phyloP scores from a whole-genome alignment of 1,139 yeast species.

The Blastobotrys serpentis region DNA sequence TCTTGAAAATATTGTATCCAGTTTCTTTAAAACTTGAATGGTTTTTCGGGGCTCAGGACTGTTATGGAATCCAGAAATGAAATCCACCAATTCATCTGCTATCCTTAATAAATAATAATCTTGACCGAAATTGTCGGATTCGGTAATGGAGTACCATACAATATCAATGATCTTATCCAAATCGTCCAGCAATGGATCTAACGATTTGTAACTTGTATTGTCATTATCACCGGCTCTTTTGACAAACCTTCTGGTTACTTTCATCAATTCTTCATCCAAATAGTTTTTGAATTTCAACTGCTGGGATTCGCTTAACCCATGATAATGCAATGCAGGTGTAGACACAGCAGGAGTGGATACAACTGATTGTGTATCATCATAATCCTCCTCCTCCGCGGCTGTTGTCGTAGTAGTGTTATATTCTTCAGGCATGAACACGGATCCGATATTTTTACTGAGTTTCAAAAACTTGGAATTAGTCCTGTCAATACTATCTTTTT shows the following conservation, averaged over 20 bases:
- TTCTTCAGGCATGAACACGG: background rate
- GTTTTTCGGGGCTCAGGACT: constrained; percentile 19
- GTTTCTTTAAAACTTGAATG: constrained; percentile 24
- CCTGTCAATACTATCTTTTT: too few species aligned
- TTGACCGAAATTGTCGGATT: constrained; percentile 51
- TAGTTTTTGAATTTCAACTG: constrained; percentile 61
- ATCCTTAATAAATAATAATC: constrained; percentile 58
- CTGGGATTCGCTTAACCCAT: constrained; percentile 42
- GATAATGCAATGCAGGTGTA: constrained; percentile 1
- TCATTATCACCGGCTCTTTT: constrained; percentile 46
- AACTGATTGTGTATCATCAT: constrained; percentile 2
- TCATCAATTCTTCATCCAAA: constrained; percentile 57
- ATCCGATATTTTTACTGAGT: too few species aligned
- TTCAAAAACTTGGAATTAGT: too few species aligned
- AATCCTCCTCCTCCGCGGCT: background rate
- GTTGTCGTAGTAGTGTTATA: too few species aligned
- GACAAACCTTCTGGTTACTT: constrained; percentile 62
- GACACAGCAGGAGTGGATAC: constrained; percentile 6
- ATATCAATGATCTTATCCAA: constrained; percentile 50
- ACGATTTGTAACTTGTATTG: constrained; percentile 38
- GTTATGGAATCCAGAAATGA: constrained; percentile 26
- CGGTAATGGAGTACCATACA: constrained; percentile 53
- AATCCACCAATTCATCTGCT: constrained; percentile 68
- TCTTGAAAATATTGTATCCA: constrained; percentile 29
- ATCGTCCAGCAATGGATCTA: constrained; percentile 48